Base-by-base conservation (phyloP, 164 flowering plant species). In the Buxus sempervirens region DNA sequence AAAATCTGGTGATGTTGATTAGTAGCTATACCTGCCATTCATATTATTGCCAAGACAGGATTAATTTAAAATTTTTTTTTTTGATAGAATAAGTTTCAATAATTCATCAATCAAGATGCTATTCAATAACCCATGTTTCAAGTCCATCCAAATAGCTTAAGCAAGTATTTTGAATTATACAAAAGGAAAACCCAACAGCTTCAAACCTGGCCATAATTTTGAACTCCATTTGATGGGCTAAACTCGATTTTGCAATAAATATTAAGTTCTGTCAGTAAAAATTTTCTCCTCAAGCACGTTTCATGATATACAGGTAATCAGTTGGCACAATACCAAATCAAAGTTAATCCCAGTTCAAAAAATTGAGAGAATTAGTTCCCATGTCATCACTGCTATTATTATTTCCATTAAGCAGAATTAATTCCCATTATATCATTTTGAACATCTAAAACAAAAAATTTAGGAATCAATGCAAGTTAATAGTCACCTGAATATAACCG, bases 151-250 rank as follows among this genome's bases (percentile, higher is more conserved):
- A n/a, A n/a, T n/a, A n/a, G n/a, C n/a, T n/a, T n/a, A n/a, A n/a
- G n/a, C n/a, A n/a, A n/a, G n/a, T n/a, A n/a, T n/a, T n/a, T n/a
- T n/a, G n/a, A n/a, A n/a, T n/a, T 26, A 32, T 21, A 26, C 20
- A 15, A 20, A 25, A 16, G 53, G 20, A 28, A 9, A n/a, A 48
- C 45, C 25, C 25, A 13, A 58, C 36, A 42, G 58, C 58, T 70
- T 45, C n/a, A n/a, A 60, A 84, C 97, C 86, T 89, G 97, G 2
- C 90, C 97, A 71, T 91, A 89, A 65, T 91, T 91, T 38, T 88
- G 66, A 54, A 89, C 85, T 42, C 86, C 93, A 20, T 93, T 82
- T n/a, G 89, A 77, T 58, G 97, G 97, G 76, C 88, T 91, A 56
- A 91, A 51, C 63, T 85, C 85, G 63, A 91, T 79, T 63, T 84